Evolutionary conservation across 257 asterid species (phyloP), one percentile per base, ranked within the genome.

Genomic region (Solanum virginianum): DNA sequence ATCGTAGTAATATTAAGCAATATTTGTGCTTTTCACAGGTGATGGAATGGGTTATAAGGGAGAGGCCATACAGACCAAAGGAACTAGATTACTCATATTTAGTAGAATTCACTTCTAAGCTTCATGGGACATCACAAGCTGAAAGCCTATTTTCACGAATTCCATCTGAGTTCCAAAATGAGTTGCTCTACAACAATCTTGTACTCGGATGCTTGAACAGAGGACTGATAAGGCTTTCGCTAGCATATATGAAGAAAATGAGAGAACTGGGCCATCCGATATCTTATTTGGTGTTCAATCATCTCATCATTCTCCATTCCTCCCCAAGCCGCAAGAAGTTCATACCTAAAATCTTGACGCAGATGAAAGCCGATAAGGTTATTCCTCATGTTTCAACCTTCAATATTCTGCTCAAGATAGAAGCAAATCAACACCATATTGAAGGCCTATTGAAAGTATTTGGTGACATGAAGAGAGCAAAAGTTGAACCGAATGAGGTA

Each of bases 31-130:
- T 56, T 79, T 85, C 60, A 39, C 90, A 96, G 99, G 99, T 93
- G 88, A 93, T 94, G 98, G 98, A 96, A 84, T 96, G 99, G 99
- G 95, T 96, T 79, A 92, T 94, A 80, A 92, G 98, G 92, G 99
- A 96, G 94, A 93, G 90, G 89, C 99, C 99, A 0, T 94, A 93
- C 87, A 91, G 24, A 91, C 94, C 93, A 41, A 92, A 86, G 85
- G 98, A 93, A 89, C 92, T 94, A 11, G 98, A 95, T 83, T 95
- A 94, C 90, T 92, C 98, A 56, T 90, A 89, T 88, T 91, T 96
- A 82, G 63, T 96, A 56, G 99, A 96, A 84, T 96, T 94, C 87
- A 96, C 99, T 45, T 89, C 92, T 82, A 94, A 92, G 94, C 91
- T 91, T 88, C 99, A 96, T 82, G 99, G 98, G 32, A 89, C 93